These are phyloP conservation scores for Amanita rimosa DNA, from an alignment of 768 basidiomycete genomes.

Conservation along the genomic window DNA sequence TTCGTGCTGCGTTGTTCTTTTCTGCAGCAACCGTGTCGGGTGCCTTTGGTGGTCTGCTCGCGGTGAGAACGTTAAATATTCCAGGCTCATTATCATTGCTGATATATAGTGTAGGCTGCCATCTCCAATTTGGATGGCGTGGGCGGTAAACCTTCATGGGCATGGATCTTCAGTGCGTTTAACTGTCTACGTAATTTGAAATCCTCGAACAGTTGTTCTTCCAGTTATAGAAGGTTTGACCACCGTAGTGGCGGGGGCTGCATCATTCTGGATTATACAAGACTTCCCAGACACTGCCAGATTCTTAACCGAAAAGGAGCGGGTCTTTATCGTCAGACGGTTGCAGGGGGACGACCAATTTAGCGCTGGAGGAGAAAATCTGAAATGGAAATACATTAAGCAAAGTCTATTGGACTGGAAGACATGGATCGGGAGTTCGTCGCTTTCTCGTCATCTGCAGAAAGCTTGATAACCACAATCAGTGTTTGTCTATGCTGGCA, in stretches of 20 bases:
- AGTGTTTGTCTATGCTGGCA: slow-evolving; percentile 49
- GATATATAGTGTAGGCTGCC: slow-evolving; percentile 28
- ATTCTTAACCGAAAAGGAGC: slow-evolving; percentile 63
- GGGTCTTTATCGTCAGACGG: slow-evolving; percentile 52
- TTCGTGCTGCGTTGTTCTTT: slow-evolving; percentile 59
- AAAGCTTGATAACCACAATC: not conserved
- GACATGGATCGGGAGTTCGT: slow-evolving; percentile 48
- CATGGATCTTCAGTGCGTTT: slow-evolving; percentile 59
- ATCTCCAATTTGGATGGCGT: slow-evolving; percentile 66
- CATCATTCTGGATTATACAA: slow-evolving; percentile 69
- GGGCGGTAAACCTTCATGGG: slow-evolving; percentile 53
- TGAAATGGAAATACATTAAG: slow-evolving; percentile 46
- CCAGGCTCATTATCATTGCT: no score
- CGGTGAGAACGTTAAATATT: no score
- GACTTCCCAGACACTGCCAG: slow-evolving; percentile 78
- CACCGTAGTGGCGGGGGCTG: slow-evolving; percentile 52
- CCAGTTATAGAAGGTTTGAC: slow-evolving; percentile 52
- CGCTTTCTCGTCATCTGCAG: not conserved
- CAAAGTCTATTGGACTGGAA: slow-evolving; percentile 62
- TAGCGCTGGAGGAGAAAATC: slow-evolving; percentile 59
- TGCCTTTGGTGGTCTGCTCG: slow-evolving; percentile 71
- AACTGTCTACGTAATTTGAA: not conserved
- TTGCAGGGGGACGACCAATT: slow-evolving; percentile 60
- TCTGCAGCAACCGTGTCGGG: slow-evolving; percentile 72
- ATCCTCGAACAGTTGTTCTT: not conserved